Percentiles rank a stretch among this genome's conserved stretches.
Evolutionary conservation across 345 rosid species (phyloP).

Genomic region (Aquilaria yunnanensis): DNA sequence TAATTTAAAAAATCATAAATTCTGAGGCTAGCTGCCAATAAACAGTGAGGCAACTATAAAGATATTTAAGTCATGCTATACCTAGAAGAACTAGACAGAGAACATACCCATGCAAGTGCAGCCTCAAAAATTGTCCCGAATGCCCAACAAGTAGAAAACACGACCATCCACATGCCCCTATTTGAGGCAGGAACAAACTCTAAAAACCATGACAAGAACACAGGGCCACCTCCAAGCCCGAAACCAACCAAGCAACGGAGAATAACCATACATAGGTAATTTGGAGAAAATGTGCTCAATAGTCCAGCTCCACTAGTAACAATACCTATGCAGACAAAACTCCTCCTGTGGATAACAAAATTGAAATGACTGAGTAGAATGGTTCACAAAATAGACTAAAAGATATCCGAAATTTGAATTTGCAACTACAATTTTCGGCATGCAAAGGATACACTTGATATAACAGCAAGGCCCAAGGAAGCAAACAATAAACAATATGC

Average conservation of each 20-base stretch:
- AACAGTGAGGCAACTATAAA: too few species aligned
- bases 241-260: constrained; percentile 50
- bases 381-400: not conserved
- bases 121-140: constrained; percentile 53
- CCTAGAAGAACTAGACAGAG: not conserved
- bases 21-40: not conserved
- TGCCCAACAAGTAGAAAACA: constrained; percentile 48
- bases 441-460: too few species aligned
- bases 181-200: constrained; percentile 54
- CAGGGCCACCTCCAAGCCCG: constrained; percentile 59
- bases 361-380: constrained; percentile 1
- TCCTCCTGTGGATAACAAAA: constrained; percentile 32
- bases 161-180: constrained; percentile 60
- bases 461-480: too few species aligned
- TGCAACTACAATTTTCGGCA: too few species aligned
- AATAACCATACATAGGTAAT: constrained; percentile 27
- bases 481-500: too few species aligned
- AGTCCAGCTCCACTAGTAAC: constrained; percentile 51
- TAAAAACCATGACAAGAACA: constrained; percentile 44
- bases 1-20: not conserved
- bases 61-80: not conserved
- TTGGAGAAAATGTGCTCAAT: constrained; percentile 46
- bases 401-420: not conserved
- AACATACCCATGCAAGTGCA: constrained; percentile 49
- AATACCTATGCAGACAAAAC: constrained; percentile 33